Evolutionary conservation across 331 rosid species (phyloP).

Genomic region (Ulmus americana): DNA sequence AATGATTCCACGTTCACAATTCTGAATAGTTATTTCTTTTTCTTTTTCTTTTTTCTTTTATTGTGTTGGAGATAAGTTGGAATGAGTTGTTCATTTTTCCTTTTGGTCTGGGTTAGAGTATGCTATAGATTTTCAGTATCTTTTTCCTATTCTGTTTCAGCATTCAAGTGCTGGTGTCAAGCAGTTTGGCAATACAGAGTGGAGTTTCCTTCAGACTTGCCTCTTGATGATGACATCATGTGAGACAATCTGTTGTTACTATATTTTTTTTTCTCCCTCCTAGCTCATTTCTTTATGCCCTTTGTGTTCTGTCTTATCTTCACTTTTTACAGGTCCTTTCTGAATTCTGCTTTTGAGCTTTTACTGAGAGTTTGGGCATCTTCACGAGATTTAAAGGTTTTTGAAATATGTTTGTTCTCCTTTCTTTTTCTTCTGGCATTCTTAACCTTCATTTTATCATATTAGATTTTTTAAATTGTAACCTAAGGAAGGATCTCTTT

Average conservation of each 20-base stretch:
- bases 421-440: conserved; percentile 10
- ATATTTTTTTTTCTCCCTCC: conserved; percentile 10
- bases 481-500: background rate
- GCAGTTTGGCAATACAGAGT: conserved; percentile 74
- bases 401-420: conserved; percentile 15
- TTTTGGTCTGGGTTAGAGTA: background rate
- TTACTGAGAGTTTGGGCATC: conserved; percentile 90
- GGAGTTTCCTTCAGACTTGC: conserved; percentile 66
- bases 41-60: background rate
- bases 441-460: background rate
- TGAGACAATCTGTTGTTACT: conserved; percentile 42
- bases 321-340: conserved; percentile 77
- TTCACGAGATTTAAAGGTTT: conserved; percentile 90
- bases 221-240: conserved; percentile 76
- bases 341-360: conserved; percentile 93
- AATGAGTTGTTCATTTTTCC: background rate
- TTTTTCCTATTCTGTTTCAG: conserved; percentile 45
- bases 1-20: background rate
- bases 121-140: background rate
- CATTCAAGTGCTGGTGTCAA: conserved; percentile 97
- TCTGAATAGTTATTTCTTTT: background rate
- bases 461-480: background rate
- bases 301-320: background rate
- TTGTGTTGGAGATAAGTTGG: background rate
- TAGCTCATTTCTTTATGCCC: conserved; percentile 12